Percentiles rank a stretch among this genome's conserved stretches.
Conservation (phyloP, 2,329 filamentous ascomycete genomes). For the Penicillium brevicompactum region DNA sequence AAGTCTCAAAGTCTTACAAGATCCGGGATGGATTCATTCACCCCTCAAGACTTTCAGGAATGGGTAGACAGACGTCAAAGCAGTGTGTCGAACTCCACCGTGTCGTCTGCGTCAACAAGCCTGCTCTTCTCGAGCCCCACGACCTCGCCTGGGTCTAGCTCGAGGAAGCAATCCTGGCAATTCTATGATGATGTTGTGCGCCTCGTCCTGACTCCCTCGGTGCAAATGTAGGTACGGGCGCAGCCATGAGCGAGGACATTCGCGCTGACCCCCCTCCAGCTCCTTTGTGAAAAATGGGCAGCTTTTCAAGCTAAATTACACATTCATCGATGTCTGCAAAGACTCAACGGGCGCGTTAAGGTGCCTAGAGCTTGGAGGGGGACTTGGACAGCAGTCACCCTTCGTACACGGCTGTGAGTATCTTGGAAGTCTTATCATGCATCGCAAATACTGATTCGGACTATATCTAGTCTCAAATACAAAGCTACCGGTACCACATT, state of each 20-base stretch:
- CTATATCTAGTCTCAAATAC: slow-evolving; percentile 35
- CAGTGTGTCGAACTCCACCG: slow-evolving; percentile 31
- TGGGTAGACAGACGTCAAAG: slow-evolving; percentile 34
- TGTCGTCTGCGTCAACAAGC: slow-evolving; percentile 35
- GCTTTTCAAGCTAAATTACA: slow-evolving; percentile 44
- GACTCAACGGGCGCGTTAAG: slow-evolving; percentile 39
- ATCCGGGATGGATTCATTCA: slow-evolving; percentile 20
- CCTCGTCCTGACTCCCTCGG: slow-evolving; percentile 31
- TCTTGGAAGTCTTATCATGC: background rate
- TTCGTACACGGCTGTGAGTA: slow-evolving; percentile 44
- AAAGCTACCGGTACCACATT: slow-evolving; percentile 43
- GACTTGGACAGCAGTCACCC: slow-evolving; percentile 36
- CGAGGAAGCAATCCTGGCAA: slow-evolving; percentile 34
- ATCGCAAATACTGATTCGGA: background rate
- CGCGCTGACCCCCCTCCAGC: slow-evolving; percentile 21
- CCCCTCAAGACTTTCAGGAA: slow-evolving; percentile 28
- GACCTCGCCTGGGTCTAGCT: slow-evolving; percentile 29
- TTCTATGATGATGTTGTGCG: slow-evolving; percentile 35
- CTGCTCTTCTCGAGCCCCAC: slow-evolving; percentile 32
- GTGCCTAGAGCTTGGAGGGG: slow-evolving; percentile 42
- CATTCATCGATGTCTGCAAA: slow-evolving; percentile 43
- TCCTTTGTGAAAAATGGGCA: slow-evolving; percentile 43
- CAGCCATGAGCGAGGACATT: background rate
- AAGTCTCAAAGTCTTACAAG: background rate
- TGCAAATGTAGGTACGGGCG: slow-evolving; percentile 35